phyloP scores from a whole-genome alignment of 2,329 filamentous ascomycete genomes.

The Colletotrichum sp. region DNA sequence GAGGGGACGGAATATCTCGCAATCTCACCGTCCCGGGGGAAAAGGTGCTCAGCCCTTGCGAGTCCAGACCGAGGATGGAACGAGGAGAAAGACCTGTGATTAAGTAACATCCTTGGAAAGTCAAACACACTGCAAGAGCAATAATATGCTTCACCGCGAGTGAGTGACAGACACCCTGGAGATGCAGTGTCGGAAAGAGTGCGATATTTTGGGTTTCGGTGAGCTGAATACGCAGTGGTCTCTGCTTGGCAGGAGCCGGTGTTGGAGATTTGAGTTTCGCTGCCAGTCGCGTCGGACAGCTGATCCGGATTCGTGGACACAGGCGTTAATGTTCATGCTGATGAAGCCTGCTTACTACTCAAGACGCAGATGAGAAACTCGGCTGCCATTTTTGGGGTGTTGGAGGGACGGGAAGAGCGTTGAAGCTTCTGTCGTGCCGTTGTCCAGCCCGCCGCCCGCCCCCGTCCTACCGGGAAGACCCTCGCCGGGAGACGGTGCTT shows the following conservation, averaged over 20 bases:
- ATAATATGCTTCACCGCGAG: neutral
- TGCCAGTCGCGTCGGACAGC: neutral
- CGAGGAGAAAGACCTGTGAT: neutral
- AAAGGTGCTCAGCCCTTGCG: neutral
- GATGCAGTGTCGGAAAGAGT: neutral
- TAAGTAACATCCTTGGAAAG: neutral
- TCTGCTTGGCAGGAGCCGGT: neutral
- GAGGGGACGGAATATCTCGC: neutral
- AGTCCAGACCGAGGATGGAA: neutral
- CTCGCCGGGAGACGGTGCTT: neutral
- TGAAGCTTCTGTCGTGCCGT: constrained; percentile 6
- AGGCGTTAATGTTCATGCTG: neutral
- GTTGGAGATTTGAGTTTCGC: neutral
- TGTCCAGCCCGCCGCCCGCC: neutral
- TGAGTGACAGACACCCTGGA: neutral
- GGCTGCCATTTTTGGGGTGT: neutral
- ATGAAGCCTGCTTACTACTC: neutral
- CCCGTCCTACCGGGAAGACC: neutral
- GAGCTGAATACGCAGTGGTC: neutral
- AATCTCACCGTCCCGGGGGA: neutral
- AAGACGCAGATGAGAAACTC: neutral
- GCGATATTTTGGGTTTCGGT: neutral
- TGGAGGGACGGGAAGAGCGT: neutral
- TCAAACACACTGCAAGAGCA: neutral
- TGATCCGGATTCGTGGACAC: neutral